A percentile compares a stretch with the other conserved stretches of the same genome.
Evolutionary conservation across 345 rosid species (phyloP).

Genomic region (Syzygium aromaticum): DNA sequence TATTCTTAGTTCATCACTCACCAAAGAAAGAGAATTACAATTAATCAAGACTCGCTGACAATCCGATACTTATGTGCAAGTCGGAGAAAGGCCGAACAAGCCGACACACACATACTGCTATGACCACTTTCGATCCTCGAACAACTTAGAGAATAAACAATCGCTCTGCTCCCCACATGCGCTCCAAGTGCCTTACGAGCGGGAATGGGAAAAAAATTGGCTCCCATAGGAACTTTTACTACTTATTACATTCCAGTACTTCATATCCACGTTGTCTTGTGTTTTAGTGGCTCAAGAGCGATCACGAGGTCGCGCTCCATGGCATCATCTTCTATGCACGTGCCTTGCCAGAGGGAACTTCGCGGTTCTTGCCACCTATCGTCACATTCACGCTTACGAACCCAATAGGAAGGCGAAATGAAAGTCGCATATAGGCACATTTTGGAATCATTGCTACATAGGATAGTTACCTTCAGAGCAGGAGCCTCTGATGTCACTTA

Average conservation of each 20-base stretch:
- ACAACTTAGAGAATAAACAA: not conserved
- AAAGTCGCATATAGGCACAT: not conserved
- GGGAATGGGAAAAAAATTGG: not conserved
- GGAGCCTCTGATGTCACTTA: constrained; percentile 64
- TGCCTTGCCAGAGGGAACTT: constrained; percentile 66
- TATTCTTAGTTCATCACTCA: constrained; percentile 4
- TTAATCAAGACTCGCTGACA: not conserved
- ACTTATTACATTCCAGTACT: not conserved
- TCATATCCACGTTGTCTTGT: not conserved
- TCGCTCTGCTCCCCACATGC: not conserved
- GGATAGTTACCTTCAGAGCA: constrained; percentile 51
- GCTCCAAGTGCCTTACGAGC: not conserved
- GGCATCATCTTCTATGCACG: constrained; percentile 14
- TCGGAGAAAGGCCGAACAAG: not conserved
- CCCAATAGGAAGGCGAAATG: not conserved
- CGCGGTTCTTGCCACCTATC: constrained; percentile 70
- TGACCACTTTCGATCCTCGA: not conserved
- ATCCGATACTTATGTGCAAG: not conserved
- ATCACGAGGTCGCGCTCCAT: not conserved
- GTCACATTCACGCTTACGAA: not conserved
- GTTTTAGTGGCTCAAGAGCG: not conserved
- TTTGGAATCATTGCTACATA: not conserved
- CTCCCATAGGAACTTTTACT: not conserved
- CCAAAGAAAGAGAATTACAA: not conserved
- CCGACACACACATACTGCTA: not conserved